phyloP scores from a whole-genome alignment of 148 eudicot genomes.

The Vaccinium macrocarpon region DNA sequence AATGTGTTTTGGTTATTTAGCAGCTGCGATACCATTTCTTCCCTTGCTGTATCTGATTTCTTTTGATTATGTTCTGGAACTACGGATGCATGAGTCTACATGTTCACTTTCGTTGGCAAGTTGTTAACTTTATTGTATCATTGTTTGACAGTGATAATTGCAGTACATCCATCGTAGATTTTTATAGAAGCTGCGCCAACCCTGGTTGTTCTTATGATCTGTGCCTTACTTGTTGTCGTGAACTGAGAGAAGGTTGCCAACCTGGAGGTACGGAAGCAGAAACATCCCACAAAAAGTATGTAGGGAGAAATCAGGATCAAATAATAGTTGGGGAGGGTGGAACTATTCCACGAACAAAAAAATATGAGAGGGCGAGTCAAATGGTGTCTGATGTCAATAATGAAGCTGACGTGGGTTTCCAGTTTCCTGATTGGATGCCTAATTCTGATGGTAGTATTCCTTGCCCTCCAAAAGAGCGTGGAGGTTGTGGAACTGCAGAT shows the following conservation, averaged over 20 bases:
- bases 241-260: slow-evolving; percentile 13
- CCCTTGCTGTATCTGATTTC: background rate
- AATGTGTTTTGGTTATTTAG: background rate
- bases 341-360: background rate
- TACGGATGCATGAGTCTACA: background rate
- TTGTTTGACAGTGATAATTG: slow-evolving; percentile 16
- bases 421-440: slow-evolving; percentile 40
- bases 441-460: slow-evolving; percentile 49
- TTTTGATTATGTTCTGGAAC: background rate
- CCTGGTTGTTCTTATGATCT: slow-evolving; percentile 16
- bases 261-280: slow-evolving; percentile 17
- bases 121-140: background rate
- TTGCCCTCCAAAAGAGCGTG: slow-evolving; percentile 66
- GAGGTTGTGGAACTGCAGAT: slow-evolving; percentile 61
- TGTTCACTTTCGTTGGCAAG: background rate
- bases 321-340: background rate
- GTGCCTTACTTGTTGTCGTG: slow-evolving; percentile 16
- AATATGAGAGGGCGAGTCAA: slow-evolving; percentile 12
- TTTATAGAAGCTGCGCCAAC: slow-evolving; percentile 15
- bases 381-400: slow-evolving; percentile 12
- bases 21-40: background rate
- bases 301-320: slow-evolving; percentile 11
- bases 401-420: slow-evolving; percentile 15
- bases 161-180: slow-evolving; percentile 16
- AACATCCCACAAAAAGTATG: slow-evolving; percentile 7